A percentile compares a stretch with the other conserved stretches of the same genome.
Conservation (phyloP, 2,329 filamentous ascomycete genomes). For the Myriosclerotinia curreyana region DNA sequence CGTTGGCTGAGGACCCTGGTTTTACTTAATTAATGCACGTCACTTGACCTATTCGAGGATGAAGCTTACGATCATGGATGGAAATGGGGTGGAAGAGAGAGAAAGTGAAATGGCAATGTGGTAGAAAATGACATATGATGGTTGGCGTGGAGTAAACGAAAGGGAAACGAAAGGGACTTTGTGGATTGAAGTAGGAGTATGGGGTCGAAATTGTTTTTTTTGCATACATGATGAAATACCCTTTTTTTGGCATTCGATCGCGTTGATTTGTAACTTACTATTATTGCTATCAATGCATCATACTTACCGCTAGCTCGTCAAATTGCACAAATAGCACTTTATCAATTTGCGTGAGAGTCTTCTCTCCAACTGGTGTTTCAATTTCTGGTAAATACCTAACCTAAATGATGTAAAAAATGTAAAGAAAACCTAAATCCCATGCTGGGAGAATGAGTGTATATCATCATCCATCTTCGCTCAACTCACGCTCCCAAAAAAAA, state of each 20-base stretch:
- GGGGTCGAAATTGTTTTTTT: slow-evolving; percentile 12
- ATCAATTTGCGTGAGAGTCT: background rate
- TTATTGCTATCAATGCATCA: slow-evolving; percentile 6
- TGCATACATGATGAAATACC: slow-evolving; percentile 14
- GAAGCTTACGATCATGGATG: background rate
- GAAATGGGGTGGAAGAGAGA: background rate
- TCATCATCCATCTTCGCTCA: background rate
- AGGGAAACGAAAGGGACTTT: no score
- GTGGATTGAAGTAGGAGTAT: slow-evolving; percentile 11
- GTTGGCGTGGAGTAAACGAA: background rate
- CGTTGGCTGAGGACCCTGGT: background rate
- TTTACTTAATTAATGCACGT: background rate
- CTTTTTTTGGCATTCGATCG: slow-evolving; percentile 9
- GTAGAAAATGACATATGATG: background rate
- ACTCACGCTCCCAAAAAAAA: background rate
- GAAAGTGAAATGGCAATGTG: background rate
- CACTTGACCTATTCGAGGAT: no score
- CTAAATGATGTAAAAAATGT: background rate
- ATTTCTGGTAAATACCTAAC: background rate
- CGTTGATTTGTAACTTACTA: background rate
- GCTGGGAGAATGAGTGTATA: background rate
- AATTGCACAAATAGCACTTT: background rate
- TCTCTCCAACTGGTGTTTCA: background rate
- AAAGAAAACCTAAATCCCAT: slow-evolving; percentile 3
- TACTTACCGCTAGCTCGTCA: background rate